These are phyloP conservation scores for Capsicum baccatum DNA, from an alignment of 257 asterid species.

Conservation along the genomic window DNA sequence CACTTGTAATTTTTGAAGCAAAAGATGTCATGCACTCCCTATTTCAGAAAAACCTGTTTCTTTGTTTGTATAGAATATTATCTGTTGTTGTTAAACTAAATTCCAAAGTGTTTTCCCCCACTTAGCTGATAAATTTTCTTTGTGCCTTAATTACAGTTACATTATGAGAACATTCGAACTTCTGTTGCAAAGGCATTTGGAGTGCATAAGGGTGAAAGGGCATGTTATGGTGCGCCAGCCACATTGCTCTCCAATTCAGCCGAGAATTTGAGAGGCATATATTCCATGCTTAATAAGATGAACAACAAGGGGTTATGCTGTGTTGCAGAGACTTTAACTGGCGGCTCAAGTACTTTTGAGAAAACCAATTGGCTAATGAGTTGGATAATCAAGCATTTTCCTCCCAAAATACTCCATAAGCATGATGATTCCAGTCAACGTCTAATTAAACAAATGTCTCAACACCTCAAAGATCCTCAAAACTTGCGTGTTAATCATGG, in stretches of 20 bases:
- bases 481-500: conserved; percentile 40
- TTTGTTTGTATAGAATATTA: not conserved
- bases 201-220: conserved; percentile 37
- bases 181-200: conserved; percentile 61
- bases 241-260: conserved; percentile 37
- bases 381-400: conserved; percentile 51
- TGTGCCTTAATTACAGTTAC: conserved; percentile 49
- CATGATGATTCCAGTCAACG: conserved; percentile 40
- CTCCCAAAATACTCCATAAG: conserved; percentile 46
- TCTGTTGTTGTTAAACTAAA: conserved; percentile 4
- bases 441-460: conserved; percentile 46
- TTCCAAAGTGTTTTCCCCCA: conserved; percentile 20
- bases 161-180: conserved; percentile 57
- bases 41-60: not conserved
- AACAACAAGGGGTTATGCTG: conserved; percentile 62
- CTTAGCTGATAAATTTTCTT: conserved; percentile 13
- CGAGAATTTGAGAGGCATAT: conserved; percentile 42
- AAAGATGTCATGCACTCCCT: conserved; percentile 8
- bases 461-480: conserved; percentile 52
- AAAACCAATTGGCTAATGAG: conserved; percentile 57
- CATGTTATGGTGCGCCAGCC: conserved; percentile 35
- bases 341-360: conserved; percentile 49
- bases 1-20: not conserved
- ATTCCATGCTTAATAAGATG: conserved; percentile 61
- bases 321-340: conserved; percentile 55